Base-by-base conservation (phyloP, 2,329 filamentous ascomycete species). In the Eurotiales sp. region DNA sequence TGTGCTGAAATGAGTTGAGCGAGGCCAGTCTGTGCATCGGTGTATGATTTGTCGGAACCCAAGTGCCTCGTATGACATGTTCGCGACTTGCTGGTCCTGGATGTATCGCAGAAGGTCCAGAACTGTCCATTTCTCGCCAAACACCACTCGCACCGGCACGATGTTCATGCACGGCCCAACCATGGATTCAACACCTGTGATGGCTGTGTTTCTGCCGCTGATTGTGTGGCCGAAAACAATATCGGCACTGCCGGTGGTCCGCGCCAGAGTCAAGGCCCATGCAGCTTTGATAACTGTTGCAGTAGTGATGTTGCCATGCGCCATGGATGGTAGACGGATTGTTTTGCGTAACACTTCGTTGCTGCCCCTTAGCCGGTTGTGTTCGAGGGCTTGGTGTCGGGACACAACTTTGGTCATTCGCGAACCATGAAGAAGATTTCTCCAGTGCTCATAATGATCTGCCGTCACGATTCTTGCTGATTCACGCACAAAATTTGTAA, bases 131-230 rank as follows among this genome's bases (percentile, higher is more conserved):
- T 65, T 61, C 0, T 72, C 59, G 2, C 72, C 68, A 59, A 87
- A 81, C 23, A 68, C 69, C 12, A 87, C 77, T 17, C 84, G 77
- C 30, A 86, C 76, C 0, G 85, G 84, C 1, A 85, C 75, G 60
- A 86, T 83, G 58, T 87, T 84, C 75, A 84, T 84, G 55, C 82
- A 85, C 0, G 84, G 84, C 0, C 85, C 85, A 41, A 81, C 75
- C 42, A 85, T 80, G 48, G 71, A 71, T 54, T 84, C 80, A 17
- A 78, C 76, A 36, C 74, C 73, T 14, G 41, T 23, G 14, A 76
- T 70, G 1, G 83, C 79, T 15, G 80, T 77, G 61, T 82, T 83
- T 42, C 84, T 78, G 0, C 85, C 84, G 53, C 77, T 83, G 37
- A 84, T 82, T 1, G 86, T 84, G 58, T 84, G 80, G 23, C 83